phyloP scores from a whole-genome alignment of 2,329 filamentous ascomycete species.

The Dactylellina parvicollis region DNA sequence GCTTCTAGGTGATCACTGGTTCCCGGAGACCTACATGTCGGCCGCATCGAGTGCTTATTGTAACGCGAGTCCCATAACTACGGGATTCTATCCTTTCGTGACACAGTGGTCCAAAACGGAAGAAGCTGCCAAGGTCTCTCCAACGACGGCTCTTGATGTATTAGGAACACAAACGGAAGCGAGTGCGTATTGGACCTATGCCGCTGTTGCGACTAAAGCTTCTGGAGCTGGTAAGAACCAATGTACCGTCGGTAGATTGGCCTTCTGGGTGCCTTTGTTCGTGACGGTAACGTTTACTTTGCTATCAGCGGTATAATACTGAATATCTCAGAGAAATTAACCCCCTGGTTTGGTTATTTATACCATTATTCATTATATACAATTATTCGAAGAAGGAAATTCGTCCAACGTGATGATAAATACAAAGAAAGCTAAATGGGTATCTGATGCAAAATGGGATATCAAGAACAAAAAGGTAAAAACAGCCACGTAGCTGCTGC shows the following conservation, averaged over 20 bases:
- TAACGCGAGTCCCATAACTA: conserved; percentile 38
- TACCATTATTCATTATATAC: conserved; percentile 43
- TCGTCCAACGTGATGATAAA: conserved; percentile 20
- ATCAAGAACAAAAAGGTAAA: conserved; percentile 11
- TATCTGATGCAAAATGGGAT: conserved; percentile 15
- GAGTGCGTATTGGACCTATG: conserved; percentile 48
- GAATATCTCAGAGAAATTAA: neutral
- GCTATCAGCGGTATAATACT: conserved; percentile 3
- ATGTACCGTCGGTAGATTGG: neutral
- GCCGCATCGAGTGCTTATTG: conserved; percentile 40
- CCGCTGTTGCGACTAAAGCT: neutral
- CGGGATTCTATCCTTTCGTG: conserved; percentile 39
- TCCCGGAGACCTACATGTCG: conserved; percentile 31
- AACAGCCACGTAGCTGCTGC: neutral
- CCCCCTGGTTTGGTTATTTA: conserved; percentile 1
- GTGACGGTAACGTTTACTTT: neutral
- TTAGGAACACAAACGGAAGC: conserved; percentile 32
- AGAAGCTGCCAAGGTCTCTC: conserved; percentile 7
- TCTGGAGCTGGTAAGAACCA: conserved; percentile 3
- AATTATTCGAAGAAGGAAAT: conserved; percentile 23
- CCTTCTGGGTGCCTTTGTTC: neutral
- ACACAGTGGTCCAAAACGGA: conserved; percentile 29
- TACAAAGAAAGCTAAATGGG: conserved; percentile 27
- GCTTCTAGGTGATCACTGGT: conserved; percentile 28
- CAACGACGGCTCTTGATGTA: conserved; percentile 31